Percentiles rank a stretch among this genome's conserved stretches.
These are phyloP conservation scores for Niveomyces coronatus DNA, from an alignment of 2,329 filamentous ascomycete genomes.

Conservation along the genomic window DNA sequence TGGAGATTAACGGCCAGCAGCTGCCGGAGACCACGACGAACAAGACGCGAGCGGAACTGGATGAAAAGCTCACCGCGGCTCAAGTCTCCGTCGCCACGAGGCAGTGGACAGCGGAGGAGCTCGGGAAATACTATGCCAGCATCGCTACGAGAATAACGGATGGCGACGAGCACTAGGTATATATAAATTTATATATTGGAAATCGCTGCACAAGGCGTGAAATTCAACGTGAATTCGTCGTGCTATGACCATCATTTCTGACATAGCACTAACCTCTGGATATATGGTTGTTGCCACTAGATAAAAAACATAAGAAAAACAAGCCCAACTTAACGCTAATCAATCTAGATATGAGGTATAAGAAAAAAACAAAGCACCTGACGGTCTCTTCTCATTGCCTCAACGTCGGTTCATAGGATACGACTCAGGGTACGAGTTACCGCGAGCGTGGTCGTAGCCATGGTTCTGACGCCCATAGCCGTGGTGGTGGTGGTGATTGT, in stretches of 20 bases:
- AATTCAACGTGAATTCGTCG: too few relatives aligned
- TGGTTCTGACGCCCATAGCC: not conserved
- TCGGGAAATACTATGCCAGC: conserved; percentile 11
- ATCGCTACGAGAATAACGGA: conserved; percentile 9
- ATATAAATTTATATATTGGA: too few relatives aligned
- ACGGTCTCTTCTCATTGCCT: too few relatives aligned
- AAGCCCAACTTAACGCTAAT: too few relatives aligned
- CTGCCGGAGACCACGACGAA: conserved; percentile 7
- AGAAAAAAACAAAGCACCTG: too few relatives aligned
- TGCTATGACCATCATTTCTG: too few relatives aligned
- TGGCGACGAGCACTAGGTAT: too few relatives aligned
- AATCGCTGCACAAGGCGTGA: too few relatives aligned
- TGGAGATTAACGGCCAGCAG: conserved; percentile 14
- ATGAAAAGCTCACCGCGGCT: conserved; percentile 10
- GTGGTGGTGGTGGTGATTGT: not conserved
- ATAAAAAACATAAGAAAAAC: too few relatives aligned
- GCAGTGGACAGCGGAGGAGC: conserved; percentile 13
- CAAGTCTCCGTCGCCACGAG: conserved; percentile 13
- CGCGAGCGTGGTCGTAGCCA: conserved; percentile 4
- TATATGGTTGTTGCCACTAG: too few relatives aligned
- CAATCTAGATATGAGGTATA: conserved; percentile 1
- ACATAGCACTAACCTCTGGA: too few relatives aligned
- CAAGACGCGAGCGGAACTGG: not conserved
- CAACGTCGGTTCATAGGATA: conserved; percentile 6
- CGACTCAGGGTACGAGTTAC: conserved; percentile 7